These are phyloP conservation scores for Pseudonectria buxi DNA, from an alignment of 2,329 filamentous ascomycete genomes.

Conservation along the genomic window DNA sequence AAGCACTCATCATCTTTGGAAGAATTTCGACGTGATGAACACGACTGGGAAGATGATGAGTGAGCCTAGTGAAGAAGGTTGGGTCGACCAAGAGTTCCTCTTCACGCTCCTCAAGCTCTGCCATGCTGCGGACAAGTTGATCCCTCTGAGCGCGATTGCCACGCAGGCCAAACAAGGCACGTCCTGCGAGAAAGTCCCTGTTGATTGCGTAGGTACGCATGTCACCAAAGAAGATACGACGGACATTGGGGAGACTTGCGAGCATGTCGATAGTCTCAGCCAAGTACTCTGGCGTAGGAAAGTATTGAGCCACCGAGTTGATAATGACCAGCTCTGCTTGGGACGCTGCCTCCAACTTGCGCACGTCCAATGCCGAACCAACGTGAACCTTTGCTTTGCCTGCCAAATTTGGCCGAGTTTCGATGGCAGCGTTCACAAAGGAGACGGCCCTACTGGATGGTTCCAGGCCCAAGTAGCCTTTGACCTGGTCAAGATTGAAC, in stretches of 20 bases:
- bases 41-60: conserved; percentile 2
- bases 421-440: conserved; percentile 2
- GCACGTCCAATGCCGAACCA: background rate
- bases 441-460: conserved; percentile 2
- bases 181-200: conserved; percentile 6
- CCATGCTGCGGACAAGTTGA: conserved; percentile 6
- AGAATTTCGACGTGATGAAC: conserved; percentile 17
- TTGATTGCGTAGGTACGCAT: conserved; percentile 12
- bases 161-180: background rate
- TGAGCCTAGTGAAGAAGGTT: conserved; percentile 16
- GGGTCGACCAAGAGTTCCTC: conserved; percentile 17
- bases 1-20: conserved; percentile 16
- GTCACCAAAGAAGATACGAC: conserved; percentile 14
- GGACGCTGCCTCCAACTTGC: background rate
- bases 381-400: background rate
- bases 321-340: conserved; percentile 2
- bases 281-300: conserved; percentile 10
- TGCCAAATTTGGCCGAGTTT: conserved; percentile 1
- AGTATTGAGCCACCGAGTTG: conserved; percentile 15
- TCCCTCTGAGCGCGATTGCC: conserved; percentile 1
- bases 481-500: conserved; percentile 6
- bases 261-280: conserved; percentile 3
- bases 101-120: conserved; percentile 9
- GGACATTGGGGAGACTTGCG: background rate
- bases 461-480: conserved; percentile 3